Conservation (phyloP, 1,284 basidiomycete genomes). For the Inonotus obliquus region DNA sequence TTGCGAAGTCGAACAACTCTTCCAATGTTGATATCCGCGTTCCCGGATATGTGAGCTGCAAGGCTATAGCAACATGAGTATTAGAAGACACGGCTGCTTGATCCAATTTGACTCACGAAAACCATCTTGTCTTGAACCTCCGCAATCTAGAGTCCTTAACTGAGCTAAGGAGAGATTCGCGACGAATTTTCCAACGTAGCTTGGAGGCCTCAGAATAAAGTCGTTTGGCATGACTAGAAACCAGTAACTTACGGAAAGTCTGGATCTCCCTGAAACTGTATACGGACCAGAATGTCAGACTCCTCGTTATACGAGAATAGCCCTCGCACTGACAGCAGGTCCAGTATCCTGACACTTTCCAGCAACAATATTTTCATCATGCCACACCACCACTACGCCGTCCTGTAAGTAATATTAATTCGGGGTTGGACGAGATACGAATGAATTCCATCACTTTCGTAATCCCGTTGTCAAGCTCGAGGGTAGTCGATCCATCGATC, state of each 20-base stretch:
- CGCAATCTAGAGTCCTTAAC: conserved; percentile 74
- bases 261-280: conserved; percentile 49
- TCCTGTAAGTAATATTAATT: conserved; percentile 39
- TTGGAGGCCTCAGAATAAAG: conserved; percentile 1
- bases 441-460: conserved; percentile 44
- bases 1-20: conserved; percentile 72
- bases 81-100: neutral
- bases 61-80: conserved; percentile 35
- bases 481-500: conserved; percentile 67
- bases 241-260: conserved; percentile 43
- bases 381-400: conserved; percentile 73
- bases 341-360: conserved; percentile 65
- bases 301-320: neutral
- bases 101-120: conserved; percentile 42
- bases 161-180: conserved; percentile 75
- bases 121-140: conserved; percentile 55
- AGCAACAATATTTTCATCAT: conserved; percentile 61
- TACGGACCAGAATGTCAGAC: neutral
- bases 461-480: conserved; percentile 76
- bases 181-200: conserved; percentile 65
- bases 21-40: conserved; percentile 66
- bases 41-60: conserved; percentile 60
- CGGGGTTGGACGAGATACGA: neutral
- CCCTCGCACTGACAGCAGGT: conserved; percentile 41
- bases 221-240: too few species aligned